Percentiles rank a stretch among this genome's conserved stretches.
Evolutionary conservation across 2,329 filamentous ascomycete species (phyloP).

Genomic region (Chrysosphaeria jannelii): DNA sequence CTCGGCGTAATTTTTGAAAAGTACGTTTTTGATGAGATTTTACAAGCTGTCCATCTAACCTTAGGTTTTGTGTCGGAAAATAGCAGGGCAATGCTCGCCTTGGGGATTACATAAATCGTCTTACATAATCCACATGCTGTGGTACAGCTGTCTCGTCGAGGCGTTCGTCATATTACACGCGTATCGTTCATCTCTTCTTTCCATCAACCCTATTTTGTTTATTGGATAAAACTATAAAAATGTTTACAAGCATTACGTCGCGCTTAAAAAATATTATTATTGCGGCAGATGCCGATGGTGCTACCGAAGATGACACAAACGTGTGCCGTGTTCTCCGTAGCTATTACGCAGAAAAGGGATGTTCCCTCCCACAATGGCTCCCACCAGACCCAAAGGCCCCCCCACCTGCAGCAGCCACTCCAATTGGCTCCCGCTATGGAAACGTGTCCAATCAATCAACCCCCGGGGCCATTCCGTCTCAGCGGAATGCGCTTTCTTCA

Average conservation of each 20-base stretch:
- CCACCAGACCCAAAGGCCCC: slow-evolving; percentile 64
- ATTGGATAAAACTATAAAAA: slow-evolving; percentile 65
- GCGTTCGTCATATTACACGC: too few species aligned
- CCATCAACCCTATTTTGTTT: slow-evolving; percentile 26
- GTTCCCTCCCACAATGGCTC: slow-evolving; percentile 58
- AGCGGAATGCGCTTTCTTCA: slow-evolving; percentile 21
- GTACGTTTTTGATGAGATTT: too few species aligned
- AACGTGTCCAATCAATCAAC: slow-evolving; percentile 7
- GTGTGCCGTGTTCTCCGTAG: slow-evolving; percentile 75
- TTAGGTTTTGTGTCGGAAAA: too few species aligned
- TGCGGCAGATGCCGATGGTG: slow-evolving; percentile 32
- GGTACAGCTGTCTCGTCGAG: too few species aligned
- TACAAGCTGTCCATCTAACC: too few species aligned
- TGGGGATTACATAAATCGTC: background rate
- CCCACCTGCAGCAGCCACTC: slow-evolving; percentile 15
- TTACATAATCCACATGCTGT: too few species aligned
- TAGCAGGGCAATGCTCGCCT: too few species aligned
- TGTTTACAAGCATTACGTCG: slow-evolving; percentile 32
- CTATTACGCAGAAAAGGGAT: slow-evolving; percentile 76
- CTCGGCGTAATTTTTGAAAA: slow-evolving; percentile 94
- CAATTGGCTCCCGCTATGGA: slow-evolving; percentile 24
- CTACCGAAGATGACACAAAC: slow-evolving; percentile 73
- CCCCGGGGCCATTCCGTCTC: slow-evolving; percentile 5
- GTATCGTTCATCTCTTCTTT: slow-evolving; percentile 4
- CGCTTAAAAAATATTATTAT: slow-evolving; percentile 40